phyloP scores from a whole-genome alignment of 257 asterid species.

The Penstemon davidsonii region DNA sequence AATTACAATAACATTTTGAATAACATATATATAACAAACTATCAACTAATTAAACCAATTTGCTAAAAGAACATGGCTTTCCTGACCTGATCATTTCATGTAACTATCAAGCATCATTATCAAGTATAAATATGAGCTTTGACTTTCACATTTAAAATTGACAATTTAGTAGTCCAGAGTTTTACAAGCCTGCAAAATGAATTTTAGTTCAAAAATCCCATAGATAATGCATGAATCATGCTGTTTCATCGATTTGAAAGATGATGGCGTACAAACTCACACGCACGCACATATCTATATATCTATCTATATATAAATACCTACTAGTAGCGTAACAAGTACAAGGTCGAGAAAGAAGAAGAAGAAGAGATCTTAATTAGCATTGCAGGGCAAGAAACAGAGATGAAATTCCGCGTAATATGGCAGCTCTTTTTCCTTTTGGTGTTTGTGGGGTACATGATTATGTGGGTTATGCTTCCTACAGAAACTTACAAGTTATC shows the following conservation, averaged over 20 bases:
- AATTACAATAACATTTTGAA: background rate
- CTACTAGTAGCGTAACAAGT: background rate
- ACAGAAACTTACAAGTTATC: conserved; percentile 40
- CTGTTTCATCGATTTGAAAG: conserved; percentile 22
- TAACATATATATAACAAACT: background rate
- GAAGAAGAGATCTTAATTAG: background rate
- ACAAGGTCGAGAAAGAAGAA: no score
- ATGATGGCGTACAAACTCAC: background rate
- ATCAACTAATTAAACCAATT: background rate
- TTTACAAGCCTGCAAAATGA: conserved; percentile 21
- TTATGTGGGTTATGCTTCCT: conserved; percentile 57
- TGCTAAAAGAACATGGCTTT: background rate
- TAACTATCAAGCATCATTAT: no score
- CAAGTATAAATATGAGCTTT: background rate
- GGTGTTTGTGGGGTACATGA: conserved; percentile 46
- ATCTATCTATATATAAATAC: background rate
- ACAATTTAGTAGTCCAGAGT: background rate
- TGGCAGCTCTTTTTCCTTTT: conserved; percentile 40
- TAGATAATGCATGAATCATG: conserved; percentile 40
- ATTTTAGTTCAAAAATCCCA: conserved; percentile 11
- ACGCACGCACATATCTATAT: background rate
- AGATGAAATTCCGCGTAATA: conserved; percentile 35
- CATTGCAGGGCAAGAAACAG: background rate
- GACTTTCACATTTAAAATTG: conserved; percentile 8
- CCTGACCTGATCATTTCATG: background rate